These are phyloP conservation scores for Talaromyces wortmannii DNA, from an alignment of 495 filamentous ascomycete genomes.

Conservation along the genomic window DNA sequence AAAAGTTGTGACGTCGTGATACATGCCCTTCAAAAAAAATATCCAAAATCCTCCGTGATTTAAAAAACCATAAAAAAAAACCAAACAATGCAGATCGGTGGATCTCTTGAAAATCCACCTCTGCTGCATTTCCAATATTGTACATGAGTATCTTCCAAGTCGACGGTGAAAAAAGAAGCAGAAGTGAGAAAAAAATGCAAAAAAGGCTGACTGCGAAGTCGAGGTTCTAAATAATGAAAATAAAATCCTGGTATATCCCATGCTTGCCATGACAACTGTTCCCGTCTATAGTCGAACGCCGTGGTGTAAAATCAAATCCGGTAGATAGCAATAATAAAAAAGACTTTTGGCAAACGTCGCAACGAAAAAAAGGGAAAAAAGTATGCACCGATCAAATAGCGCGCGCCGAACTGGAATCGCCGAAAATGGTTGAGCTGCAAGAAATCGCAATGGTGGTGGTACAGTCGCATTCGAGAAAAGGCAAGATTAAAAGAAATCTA, in stretches of 20 bases:
- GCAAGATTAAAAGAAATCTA: not conserved
- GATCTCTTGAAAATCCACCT: not conserved
- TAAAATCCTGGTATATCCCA: slow-evolving; percentile 36
- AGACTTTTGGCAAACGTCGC: not conserved
- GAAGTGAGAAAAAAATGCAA: slow-evolving; percentile 14
- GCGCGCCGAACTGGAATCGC: not conserved
- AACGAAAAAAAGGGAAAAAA: not conserved
- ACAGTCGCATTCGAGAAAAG: slow-evolving; percentile 1
- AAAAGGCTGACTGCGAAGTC: slow-evolving; percentile 38
- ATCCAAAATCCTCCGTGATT: slow-evolving; percentile 3
- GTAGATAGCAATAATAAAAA: slow-evolving; percentile 6
- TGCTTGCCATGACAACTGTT: slow-evolving; percentile 28
- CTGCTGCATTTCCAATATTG: slow-evolving; percentile 3
- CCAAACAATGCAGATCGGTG: not conserved
- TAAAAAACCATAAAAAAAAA: slow-evolving; percentile 6
- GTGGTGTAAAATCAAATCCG: slow-evolving; percentile 13
- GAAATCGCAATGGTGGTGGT: not conserved
- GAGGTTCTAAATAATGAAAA: slow-evolving; percentile 20
- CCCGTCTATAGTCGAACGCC: slow-evolving; percentile 41
- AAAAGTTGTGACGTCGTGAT: not conserved
- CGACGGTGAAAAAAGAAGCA: slow-evolving; percentile 9
- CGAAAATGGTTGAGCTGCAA: not conserved
- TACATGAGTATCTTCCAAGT: slow-evolving; percentile 9
- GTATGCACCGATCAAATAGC: not conserved
- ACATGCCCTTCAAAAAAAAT: not conserved